These are phyloP conservation scores for Alloascoidea africana DNA, from an alignment of 805 yeast genomes.

Conservation along the genomic window DNA sequence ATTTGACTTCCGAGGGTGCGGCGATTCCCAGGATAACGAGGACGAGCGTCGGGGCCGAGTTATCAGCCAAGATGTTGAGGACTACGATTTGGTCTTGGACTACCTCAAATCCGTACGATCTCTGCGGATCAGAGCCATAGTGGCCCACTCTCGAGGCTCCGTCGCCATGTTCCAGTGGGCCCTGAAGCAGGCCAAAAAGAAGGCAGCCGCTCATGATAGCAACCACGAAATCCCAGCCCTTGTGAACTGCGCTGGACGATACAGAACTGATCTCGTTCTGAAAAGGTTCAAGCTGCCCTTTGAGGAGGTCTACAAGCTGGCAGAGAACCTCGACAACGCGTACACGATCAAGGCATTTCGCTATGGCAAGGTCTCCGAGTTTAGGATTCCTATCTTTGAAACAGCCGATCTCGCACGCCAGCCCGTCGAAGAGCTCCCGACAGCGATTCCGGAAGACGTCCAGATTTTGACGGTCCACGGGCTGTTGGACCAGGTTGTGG, in stretches of 20 bases:
- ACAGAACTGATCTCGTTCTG: conserved; percentile 29
- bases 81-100: conserved; percentile 34
- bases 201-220: no score
- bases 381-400: conserved; percentile 34
- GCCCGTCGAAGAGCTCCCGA: conserved; percentile 25
- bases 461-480: conserved; percentile 63
- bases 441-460: conserved; percentile 28
- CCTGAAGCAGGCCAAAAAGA: conserved; percentile 23
- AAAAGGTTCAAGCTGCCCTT: conserved; percentile 19
- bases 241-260: conserved; percentile 65
- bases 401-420: conserved; percentile 31
- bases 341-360: conserved; percentile 27
- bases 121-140: conserved; percentile 37
- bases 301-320: neutral
- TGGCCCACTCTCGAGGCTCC: conserved; percentile 73
- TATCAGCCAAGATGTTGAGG: conserved; percentile 51
- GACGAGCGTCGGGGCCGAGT: conserved; percentile 31
- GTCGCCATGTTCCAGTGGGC: conserved; percentile 69
- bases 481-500: conserved; percentile 46
- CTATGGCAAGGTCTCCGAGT: conserved; percentile 27
- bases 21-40: conserved; percentile 38
- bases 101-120: conserved; percentile 15
- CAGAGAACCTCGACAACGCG: conserved; percentile 22
- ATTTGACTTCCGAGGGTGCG: conserved; percentile 80
- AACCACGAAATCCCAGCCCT: conserved; percentile 39